Evolutionary conservation across 2,329 filamentous ascomycete species (phyloP), one percentile per base, ranked within the genome.

Genomic region (Epicoccum nigrum): DNA sequence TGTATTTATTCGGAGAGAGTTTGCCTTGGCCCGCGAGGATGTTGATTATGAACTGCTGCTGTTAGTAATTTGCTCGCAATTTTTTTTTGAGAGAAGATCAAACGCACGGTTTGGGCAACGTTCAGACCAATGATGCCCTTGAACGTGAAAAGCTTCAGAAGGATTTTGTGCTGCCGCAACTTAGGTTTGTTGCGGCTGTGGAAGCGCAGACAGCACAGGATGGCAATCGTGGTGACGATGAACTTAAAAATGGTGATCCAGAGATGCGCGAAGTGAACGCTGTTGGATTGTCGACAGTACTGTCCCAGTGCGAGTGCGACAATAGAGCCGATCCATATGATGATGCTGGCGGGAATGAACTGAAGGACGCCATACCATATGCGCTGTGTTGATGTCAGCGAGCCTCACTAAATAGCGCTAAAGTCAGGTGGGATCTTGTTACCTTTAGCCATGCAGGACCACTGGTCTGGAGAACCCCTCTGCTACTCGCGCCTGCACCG

Each of bases 91-190:
- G 15, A 4, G 7, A 34, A 17, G n/a, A 4, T 19, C 23, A 7
- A 16, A 48, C 65, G 32, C 61, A 71, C 67, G 17, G 56, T 65
- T 42, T 70, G 68, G 3, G 69, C 25, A 8, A 56, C 59, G 17
- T 67, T 70, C 4, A 71, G 43, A 17, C 62, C 61, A 35, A 70
- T 67, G 45, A 70, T 65, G 5, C 67, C 60, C 35, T 70, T 70
- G 55, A 71, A 70, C 0, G 67, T 63, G 17, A 64, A 45, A 20
- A 71, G 57, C 54, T 71, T 70, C 7, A 68, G 51, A 7, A 70
- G 34, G 3, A 68, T 64, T 8, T 50, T 60, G 31, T 71, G 64
- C 31, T 61, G 57, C 7, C 37, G 40, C 7, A 71, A 41, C 27
- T 61, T 48, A 0, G 46, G 23, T 42, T 68, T 65, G 39, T 63